Conservation (phyloP, 768 basidiomycete species). For the Collybia sordida region DNA sequence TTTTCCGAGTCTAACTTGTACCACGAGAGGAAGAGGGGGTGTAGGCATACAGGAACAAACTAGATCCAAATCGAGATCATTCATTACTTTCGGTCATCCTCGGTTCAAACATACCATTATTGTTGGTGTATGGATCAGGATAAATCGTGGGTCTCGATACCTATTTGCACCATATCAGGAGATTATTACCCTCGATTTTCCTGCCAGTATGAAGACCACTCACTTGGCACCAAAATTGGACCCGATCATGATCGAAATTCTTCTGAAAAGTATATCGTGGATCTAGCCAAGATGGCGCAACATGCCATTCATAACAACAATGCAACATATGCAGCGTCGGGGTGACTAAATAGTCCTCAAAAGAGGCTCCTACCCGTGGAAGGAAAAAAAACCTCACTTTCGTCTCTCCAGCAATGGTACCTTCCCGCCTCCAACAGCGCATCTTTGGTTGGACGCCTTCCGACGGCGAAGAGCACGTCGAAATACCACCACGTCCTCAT, state of each 20-base stretch:
- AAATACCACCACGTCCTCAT: constrained; percentile 15
- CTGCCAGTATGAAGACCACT: not conserved
- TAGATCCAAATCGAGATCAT: constrained; percentile 2
- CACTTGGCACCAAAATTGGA: not conserved
- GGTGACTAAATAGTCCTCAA: constrained; percentile 7
- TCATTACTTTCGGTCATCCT: not conserved
- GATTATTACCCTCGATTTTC: constrained; percentile 15
- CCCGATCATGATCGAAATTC: constrained; percentile 18
- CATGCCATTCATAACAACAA: constrained; percentile 14
- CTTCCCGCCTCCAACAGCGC: constrained; percentile 12
- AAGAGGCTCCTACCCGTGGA: constrained; percentile 6
- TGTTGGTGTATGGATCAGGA: constrained; percentile 8
- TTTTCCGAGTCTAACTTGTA: too few relatives aligned
- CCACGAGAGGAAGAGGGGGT: too few relatives aligned
- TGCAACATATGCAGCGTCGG: constrained; percentile 11
- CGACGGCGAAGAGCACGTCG: constrained; percentile 24
- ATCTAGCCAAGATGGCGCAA: constrained; percentile 7
- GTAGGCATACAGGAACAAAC: too few relatives aligned
- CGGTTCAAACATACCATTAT: constrained; percentile 14
- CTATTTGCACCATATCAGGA: constrained; percentile 10
- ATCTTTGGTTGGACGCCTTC: constrained; percentile 32
- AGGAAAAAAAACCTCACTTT: constrained; percentile 5
- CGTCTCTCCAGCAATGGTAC: constrained; percentile 14
- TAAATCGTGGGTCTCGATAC: constrained; percentile 1
- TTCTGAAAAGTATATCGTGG: constrained; percentile 10